Conservation (phyloP, 495 filamentous ascomycete species). For the Hypoxylon trugodes region DNA sequence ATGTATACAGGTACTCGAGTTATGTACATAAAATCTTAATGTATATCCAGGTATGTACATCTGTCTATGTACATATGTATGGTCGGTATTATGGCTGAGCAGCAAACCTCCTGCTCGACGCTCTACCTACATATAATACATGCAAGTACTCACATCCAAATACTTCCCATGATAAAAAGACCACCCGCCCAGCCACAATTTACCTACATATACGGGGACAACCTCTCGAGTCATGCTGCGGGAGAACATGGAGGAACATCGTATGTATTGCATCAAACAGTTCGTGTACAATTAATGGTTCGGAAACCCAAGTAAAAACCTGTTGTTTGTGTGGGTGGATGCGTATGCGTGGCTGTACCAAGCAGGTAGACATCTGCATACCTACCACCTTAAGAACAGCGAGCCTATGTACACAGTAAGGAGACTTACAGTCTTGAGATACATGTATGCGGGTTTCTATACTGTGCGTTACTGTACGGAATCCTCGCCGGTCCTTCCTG, state of each 20-base stretch:
- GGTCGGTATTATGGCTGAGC: constrained; percentile 10
- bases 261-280: constrained; percentile 29
- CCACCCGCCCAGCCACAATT: constrained; percentile 13
- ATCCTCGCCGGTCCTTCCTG: constrained; percentile 28
- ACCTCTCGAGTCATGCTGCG: constrained; percentile 27
- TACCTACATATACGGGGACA: not conserved
- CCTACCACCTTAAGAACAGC: no score
- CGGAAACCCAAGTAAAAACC: constrained; percentile 16
- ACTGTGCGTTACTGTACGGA: constrained; percentile 37
- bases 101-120: no score
- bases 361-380: constrained; percentile 7
- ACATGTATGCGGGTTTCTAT: constrained; percentile 14
- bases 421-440: not conserved
- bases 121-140: not conserved
- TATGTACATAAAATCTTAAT: not conserved
- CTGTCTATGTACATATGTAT: constrained; percentile 3
- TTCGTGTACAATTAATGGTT: constrained; percentile 11
- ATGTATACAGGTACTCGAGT: constrained; percentile 20
- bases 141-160: not conserved
- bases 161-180: constrained; percentile 11
- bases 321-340: constrained; percentile 34
- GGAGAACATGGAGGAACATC: constrained; percentile 23
- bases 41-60: not conserved
- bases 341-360: constrained; percentile 35
- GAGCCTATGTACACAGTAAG: no score